Evolutionary conservation across 345 rosid species (phyloP).

Genomic region (Rhodamnia argentea): DNA sequence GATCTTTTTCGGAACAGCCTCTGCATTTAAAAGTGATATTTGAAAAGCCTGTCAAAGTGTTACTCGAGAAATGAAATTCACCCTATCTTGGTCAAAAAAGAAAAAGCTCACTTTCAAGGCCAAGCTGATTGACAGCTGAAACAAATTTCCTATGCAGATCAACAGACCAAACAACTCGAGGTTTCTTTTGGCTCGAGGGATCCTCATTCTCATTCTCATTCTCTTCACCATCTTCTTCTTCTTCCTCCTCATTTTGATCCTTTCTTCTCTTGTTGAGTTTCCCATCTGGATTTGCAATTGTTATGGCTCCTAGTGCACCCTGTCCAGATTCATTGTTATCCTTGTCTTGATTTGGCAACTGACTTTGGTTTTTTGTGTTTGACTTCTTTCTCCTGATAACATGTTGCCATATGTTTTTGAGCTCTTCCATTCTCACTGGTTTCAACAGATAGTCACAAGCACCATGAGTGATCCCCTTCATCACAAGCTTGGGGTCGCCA

Average conservation of each 20-base stretch:
- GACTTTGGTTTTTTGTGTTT: slow-evolving; percentile 20
- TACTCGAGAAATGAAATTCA: neutral
- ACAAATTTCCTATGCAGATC: slow-evolving; percentile 85
- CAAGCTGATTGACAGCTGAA: slow-evolving; percentile 73
- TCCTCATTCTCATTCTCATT: slow-evolving; percentile 57
- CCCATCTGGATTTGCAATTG: slow-evolving; percentile 24
- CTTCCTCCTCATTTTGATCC: slow-evolving; percentile 62
- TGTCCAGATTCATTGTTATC: slow-evolving; percentile 12
- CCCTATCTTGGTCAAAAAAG: neutral
- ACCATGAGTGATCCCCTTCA: slow-evolving; percentile 84
- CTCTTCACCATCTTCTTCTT: slow-evolving; percentile 45
- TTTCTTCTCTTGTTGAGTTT: slow-evolving; percentile 48
- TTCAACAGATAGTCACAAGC: slow-evolving; percentile 83
- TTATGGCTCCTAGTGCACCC: slow-evolving; percentile 14
- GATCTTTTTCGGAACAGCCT: slow-evolving; percentile 92
- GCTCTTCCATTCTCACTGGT: slow-evolving; percentile 77
- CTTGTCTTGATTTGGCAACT: slow-evolving; percentile 16
- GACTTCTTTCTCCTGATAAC: slow-evolving; percentile 51
- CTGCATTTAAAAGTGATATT: slow-evolving; percentile 27
- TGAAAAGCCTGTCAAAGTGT: neutral
- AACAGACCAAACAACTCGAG: slow-evolving; percentile 88
- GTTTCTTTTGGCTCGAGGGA: slow-evolving; percentile 57
- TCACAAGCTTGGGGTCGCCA: slow-evolving; percentile 66
- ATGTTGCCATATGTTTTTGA: slow-evolving; percentile 91
- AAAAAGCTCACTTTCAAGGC: slow-evolving; percentile 68